Conservation (phyloP, 148 eudicot genomes). For the Silene conica region DNA sequence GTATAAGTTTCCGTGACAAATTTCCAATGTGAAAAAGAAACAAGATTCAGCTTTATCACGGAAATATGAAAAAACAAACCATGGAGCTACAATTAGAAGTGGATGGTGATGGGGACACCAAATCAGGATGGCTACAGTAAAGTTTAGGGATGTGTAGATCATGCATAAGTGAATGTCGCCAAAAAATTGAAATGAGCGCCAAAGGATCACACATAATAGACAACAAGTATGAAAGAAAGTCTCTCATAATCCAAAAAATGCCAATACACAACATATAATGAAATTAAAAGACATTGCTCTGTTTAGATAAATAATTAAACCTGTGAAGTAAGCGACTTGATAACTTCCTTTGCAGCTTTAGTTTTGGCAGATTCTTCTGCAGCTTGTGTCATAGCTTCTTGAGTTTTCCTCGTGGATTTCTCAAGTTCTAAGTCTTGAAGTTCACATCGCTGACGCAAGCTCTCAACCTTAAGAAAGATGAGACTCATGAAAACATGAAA, state of each 20-base stretch:
- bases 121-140: background rate
- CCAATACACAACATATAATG: background rate
- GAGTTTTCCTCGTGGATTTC: slow-evolving; percentile 65
- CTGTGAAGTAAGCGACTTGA: slow-evolving; percentile 86
- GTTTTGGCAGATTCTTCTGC: slow-evolving; percentile 93
- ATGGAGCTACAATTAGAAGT: background rate
- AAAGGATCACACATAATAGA: background rate
- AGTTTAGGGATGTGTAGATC: background rate
- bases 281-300: background rate
- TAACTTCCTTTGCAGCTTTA: slow-evolving; percentile 93
- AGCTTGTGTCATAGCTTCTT: slow-evolving; percentile 77
- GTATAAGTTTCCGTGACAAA: too few relatives aligned
- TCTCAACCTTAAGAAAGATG: slow-evolving; percentile 57
- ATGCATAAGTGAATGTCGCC: background rate
- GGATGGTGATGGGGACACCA: background rate
- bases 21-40: too few relatives aligned
- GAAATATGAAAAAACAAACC: too few relatives aligned
- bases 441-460: slow-evolving; percentile 64
- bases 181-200: background rate
- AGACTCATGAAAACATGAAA: slow-evolving; percentile 6
- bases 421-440: slow-evolving; percentile 74
- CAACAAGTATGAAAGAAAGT: background rate
- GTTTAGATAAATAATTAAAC: slow-evolving; percentile 25
- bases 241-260: background rate
- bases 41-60: too few relatives aligned